Evolutionary conservation across 345 rosid genomes (phyloP).

Genomic region (Passiflora organensis): DNA sequence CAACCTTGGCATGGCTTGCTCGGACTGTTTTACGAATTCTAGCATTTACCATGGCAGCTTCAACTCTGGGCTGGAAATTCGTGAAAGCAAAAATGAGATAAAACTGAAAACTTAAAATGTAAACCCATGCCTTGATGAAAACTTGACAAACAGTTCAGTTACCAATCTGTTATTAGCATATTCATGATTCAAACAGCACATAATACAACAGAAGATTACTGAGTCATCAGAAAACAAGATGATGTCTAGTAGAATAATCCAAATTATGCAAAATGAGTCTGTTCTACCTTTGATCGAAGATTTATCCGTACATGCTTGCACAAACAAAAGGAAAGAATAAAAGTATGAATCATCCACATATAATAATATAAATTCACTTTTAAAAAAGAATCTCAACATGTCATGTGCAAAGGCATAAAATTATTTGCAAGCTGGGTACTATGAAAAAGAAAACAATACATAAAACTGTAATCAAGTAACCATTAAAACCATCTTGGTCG

Average conservation of each 20-base stretch:
- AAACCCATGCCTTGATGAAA: too few species aligned
- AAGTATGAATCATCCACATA: not conserved
- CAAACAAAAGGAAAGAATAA: too few species aligned
- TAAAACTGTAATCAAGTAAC: not conserved
- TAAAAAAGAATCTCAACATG: not conserved
- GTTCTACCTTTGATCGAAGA: too few species aligned
- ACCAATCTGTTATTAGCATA: too few species aligned
- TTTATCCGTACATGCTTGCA: too few species aligned
- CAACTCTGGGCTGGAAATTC: slow-evolving; percentile 79
- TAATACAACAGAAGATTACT: too few species aligned
- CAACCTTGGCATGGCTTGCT: slow-evolving; percentile 81
- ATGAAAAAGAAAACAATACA: not conserved
- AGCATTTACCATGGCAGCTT: slow-evolving; percentile 98
- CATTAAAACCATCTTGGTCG: not conserved
- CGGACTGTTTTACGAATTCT: slow-evolving; percentile 88
- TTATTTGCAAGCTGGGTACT: not conserved
- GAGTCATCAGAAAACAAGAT: too few species aligned
- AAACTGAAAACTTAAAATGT: too few species aligned
- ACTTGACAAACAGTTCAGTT: too few species aligned
- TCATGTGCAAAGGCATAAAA: not conserved
- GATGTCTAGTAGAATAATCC: too few species aligned
- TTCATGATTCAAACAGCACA: too few species aligned
- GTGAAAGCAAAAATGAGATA: slow-evolving; percentile 12
- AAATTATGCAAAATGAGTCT: too few species aligned
- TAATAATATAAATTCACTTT: not conserved